Conservation (phyloP, 495 filamentous ascomycete genomes). For the Penicillium pulvis region DNA sequence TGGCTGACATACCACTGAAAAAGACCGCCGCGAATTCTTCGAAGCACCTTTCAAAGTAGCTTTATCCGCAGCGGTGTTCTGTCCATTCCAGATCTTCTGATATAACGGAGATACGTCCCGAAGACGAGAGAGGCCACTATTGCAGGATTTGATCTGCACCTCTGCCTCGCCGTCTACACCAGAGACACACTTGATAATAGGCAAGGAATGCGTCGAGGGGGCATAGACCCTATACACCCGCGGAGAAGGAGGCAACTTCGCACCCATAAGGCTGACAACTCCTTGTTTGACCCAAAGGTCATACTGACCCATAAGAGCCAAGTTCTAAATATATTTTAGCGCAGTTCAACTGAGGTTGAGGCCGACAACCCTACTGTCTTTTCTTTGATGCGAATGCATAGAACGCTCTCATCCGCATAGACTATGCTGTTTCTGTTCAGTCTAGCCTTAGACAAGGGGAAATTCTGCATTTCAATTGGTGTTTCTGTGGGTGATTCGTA, state of each 20-base stretch:
- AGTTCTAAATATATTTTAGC: slow-evolving; percentile 49
- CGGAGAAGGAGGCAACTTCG: slow-evolving; percentile 57
- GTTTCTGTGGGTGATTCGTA: slow-evolving; percentile 40
- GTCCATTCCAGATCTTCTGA: slow-evolving; percentile 71
- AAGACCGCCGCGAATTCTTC: slow-evolving; percentile 35
- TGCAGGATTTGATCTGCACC: slow-evolving; percentile 55
- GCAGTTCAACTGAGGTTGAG: background rate
- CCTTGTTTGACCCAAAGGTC: slow-evolving; percentile 68
- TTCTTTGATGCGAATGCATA: slow-evolving; percentile 48
- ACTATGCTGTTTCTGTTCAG: slow-evolving; percentile 44
- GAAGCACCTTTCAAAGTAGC: slow-evolving; percentile 33
- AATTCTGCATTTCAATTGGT: slow-evolving; percentile 36
- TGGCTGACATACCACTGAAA: slow-evolving; percentile 43
- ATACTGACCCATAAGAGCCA: slow-evolving; percentile 73
- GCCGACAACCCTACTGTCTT: slow-evolving; percentile 36
- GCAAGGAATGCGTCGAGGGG: slow-evolving; percentile 75
- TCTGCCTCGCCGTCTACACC: slow-evolving; percentile 51
- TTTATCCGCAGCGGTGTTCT: slow-evolving; percentile 41
- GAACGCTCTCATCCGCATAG: slow-evolving; percentile 40
- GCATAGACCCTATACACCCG: slow-evolving; percentile 64
- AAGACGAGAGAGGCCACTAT: slow-evolving; percentile 58
- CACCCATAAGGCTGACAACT: slow-evolving; percentile 65
- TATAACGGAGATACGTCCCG: slow-evolving; percentile 68
- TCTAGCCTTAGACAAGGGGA: slow-evolving; percentile 44
- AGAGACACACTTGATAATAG: slow-evolving; percentile 61